phyloP scores from a whole-genome alignment of 192 early-diverging fungal species.

The Coemansia sp. region DNA sequence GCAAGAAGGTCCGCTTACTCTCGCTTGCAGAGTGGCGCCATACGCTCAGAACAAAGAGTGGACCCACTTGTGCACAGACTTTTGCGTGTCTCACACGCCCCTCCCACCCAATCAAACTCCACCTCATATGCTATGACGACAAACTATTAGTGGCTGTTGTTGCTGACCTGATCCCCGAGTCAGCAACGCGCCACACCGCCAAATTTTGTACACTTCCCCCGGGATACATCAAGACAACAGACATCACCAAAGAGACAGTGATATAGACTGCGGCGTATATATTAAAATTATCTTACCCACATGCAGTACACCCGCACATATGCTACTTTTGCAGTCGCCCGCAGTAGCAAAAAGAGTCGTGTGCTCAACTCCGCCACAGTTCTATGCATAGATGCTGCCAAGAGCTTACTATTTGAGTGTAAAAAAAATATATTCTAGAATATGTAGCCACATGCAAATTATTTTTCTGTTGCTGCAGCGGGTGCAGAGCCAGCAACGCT shows the following conservation, averaged over 20 bases:
- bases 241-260: neutral
- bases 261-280: neutral
- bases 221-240: too few relatives aligned
- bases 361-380: neutral
- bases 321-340: neutral
- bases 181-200: neutral
- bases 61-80: neutral
- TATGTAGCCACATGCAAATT: neutral
- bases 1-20: neutral
- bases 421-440: neutral
- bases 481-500: neutral
- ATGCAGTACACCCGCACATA: neutral
- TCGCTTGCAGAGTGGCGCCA: neutral
- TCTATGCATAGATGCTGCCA: neutral
- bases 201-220: neutral
- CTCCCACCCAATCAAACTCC: too few relatives aligned
- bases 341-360: neutral
- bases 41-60: neutral
- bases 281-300: neutral
- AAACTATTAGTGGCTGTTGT: neutral
- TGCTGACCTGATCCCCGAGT: neutral
- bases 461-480: neutral
- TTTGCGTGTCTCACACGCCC: too few relatives aligned
- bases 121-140: neutral
- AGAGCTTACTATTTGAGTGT: neutral